A percentile compares a stretch with the other conserved stretches of the same genome.
Conservation (phyloP, 306 rosid species). For the Glycine tomentella region DNA sequence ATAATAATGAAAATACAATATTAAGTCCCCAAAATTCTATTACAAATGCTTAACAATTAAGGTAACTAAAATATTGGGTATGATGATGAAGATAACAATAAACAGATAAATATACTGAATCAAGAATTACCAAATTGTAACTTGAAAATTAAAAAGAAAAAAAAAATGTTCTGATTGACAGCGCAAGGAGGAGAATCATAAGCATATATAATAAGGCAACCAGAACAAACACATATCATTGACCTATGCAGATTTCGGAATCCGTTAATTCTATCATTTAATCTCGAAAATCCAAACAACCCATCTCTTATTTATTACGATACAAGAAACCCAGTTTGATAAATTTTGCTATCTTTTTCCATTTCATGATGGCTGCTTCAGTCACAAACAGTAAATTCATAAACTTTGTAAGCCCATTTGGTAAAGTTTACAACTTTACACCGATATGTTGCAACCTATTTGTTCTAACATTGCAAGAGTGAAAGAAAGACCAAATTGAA, state of each 20-base stretch:
- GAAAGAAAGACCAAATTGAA: not conserved
- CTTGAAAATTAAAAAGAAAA: no score
- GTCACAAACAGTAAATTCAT: not conserved
- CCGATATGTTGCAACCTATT: slow-evolving; percentile 25
- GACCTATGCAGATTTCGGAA: not conserved
- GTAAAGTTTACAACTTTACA: slow-evolving; percentile 41
- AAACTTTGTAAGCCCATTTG: slow-evolving; percentile 8
- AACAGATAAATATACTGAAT: not conserved
- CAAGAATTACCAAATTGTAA: no score
- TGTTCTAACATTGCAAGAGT: not conserved
- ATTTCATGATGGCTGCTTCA: not conserved
- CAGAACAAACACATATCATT: not conserved
- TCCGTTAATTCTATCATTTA: not conserved
- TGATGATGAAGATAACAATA: slow-evolving; percentile 1
- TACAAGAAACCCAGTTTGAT: not conserved
- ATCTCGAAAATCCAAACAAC: slow-evolving; percentile 21
- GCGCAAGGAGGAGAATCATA: no score
- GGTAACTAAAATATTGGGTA: slow-evolving; percentile 27
- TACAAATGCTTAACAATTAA: slow-evolving; percentile 11
- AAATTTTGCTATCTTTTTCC: not conserved
- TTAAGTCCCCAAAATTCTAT: slow-evolving; percentile 12
- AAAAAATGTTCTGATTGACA: no score
- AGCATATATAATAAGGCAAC: no score
- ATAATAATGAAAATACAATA: not conserved
- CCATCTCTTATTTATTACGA: not conserved